These are phyloP conservation scores for Adansonia digitata DNA, from an alignment of 345 rosid genomes.

Conservation along the genomic window DNA sequence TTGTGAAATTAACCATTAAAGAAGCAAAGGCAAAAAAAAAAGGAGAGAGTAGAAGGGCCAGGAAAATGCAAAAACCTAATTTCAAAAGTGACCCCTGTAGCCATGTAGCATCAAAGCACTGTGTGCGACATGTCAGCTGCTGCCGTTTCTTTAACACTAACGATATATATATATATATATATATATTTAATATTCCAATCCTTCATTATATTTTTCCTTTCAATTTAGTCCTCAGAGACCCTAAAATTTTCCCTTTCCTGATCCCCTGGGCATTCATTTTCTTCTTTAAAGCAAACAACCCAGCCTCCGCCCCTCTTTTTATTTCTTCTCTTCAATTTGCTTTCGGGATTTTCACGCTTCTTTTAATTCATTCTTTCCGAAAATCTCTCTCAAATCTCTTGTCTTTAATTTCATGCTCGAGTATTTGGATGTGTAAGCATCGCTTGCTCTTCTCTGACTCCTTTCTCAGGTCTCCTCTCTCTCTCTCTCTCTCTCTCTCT, in stretches of 20 bases:
- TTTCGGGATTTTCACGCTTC: conserved; percentile 32
- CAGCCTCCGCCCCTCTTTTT: neutral
- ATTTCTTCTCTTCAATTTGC: conserved; percentile 3
- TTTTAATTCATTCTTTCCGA: neutral
- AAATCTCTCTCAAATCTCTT: conserved; percentile 12
- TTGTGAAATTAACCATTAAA: too few species aligned
- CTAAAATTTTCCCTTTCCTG: neutral
- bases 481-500: neutral
- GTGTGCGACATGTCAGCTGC: neutral
- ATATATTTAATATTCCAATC: neutral
- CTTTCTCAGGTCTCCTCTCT: conserved; percentile 28
- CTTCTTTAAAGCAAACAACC: conserved; percentile 4
- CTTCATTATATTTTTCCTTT: neutral
- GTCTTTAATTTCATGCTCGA: conserved; percentile 12
- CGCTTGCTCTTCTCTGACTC: conserved; percentile 18
- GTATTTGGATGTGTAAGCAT: conserved; percentile 38
- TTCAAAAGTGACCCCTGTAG: neutral
- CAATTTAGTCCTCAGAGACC: neutral
- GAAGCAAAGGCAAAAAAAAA: too few species aligned
- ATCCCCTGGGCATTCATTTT: neutral
- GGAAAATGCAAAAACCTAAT: neutral
- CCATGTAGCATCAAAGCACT: neutral
- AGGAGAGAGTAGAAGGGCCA: neutral
- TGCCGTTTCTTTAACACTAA: neutral
- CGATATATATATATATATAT: too few species aligned